phyloP scores from a whole-genome alignment of 257 asterid genomes.

The Scutellaria barbata region DNA sequence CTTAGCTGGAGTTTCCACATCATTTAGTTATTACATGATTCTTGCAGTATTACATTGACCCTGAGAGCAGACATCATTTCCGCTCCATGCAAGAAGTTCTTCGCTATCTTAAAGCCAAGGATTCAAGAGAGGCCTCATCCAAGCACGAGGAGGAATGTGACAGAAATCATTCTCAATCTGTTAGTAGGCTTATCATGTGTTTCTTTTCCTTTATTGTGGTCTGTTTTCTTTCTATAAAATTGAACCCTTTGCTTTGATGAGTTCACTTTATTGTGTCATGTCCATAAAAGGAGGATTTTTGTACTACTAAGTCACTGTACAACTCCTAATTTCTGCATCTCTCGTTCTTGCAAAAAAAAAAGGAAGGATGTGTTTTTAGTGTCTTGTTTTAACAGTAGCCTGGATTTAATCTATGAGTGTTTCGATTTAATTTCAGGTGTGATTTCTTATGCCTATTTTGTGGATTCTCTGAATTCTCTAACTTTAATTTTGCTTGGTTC shows the following conservation, averaged over 20 bases:
- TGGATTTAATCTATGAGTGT: no score
- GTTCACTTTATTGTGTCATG: neutral
- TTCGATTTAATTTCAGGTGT: neutral
- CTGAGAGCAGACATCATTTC: constrained; percentile 60
- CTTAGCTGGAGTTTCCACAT: neutral
- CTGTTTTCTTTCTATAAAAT: neutral
- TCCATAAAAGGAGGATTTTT: no score
- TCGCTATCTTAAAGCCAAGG: constrained; percentile 54
- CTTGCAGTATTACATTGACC: constrained; percentile 65
- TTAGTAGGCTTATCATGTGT: constrained; percentile 31
- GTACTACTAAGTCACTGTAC: no score
- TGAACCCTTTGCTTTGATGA: neutral
- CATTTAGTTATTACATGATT: constrained; percentile 34
- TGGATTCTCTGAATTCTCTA: neutral
- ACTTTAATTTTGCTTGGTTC: neutral
- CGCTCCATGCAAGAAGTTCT: constrained; percentile 65
- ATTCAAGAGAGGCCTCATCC: constrained; percentile 36
- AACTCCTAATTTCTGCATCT: neutral
- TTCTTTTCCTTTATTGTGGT: constrained; percentile 10
- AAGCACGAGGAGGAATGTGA: constrained; percentile 41
- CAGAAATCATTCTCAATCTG: constrained; percentile 42
- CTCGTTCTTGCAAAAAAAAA: neutral
- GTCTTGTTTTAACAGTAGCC: neutral
- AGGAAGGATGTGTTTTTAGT: constrained; percentile 12
- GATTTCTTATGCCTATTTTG: neutral